phyloP scores from a whole-genome alignment of 2,329 filamentous ascomycete species.

The Zarea fungicola region DNA sequence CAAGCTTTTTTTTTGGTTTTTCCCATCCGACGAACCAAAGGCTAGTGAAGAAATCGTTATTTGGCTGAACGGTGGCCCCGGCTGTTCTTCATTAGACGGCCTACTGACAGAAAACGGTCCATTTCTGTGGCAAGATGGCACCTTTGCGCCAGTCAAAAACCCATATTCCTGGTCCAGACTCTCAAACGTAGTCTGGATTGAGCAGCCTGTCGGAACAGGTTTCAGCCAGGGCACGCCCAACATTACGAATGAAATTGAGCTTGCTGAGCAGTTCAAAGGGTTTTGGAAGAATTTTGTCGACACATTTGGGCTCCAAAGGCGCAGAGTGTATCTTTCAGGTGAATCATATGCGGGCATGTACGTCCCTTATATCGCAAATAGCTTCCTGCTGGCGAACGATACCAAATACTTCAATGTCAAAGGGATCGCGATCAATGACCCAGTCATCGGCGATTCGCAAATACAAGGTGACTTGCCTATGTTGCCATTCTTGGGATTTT shows the following conservation, averaged over 20 bases:
- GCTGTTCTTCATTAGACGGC: slow-evolving; percentile 59
- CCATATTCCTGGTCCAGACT: slow-evolving; percentile 63
- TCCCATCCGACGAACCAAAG: slow-evolving; percentile 50
- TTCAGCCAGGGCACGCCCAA: slow-evolving; percentile 60
- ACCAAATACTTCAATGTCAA: slow-evolving; percentile 60
- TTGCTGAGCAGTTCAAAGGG: slow-evolving; percentile 58
- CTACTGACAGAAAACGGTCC: slow-evolving; percentile 68
- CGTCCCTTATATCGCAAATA: slow-evolving; percentile 63
- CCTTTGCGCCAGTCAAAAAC: slow-evolving; percentile 56
- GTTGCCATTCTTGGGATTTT: no score
- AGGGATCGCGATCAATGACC: slow-evolving; percentile 66
- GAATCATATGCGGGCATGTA: slow-evolving; percentile 53
- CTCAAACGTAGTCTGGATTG: slow-evolving; percentile 67
- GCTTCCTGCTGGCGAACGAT: slow-evolving; percentile 62
- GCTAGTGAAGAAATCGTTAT: slow-evolving; percentile 43
- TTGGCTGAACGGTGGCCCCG: slow-evolving; percentile 51
- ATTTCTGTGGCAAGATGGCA: slow-evolving; percentile 62
- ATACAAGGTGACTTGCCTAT: slow-evolving; percentile 45
- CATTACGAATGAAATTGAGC: slow-evolving; percentile 34
- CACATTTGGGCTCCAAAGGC: slow-evolving; percentile 55
- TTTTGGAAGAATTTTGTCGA: slow-evolving; percentile 71
- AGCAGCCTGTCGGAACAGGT: slow-evolving; percentile 58
- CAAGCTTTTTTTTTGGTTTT: slow-evolving; percentile 57
- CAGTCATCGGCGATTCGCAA: slow-evolving; percentile 46
- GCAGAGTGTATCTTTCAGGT: slow-evolving; percentile 51